Conservation (phyloP, 805 yeast genomes). For the Nakazawaea wyomingensis region DNA sequence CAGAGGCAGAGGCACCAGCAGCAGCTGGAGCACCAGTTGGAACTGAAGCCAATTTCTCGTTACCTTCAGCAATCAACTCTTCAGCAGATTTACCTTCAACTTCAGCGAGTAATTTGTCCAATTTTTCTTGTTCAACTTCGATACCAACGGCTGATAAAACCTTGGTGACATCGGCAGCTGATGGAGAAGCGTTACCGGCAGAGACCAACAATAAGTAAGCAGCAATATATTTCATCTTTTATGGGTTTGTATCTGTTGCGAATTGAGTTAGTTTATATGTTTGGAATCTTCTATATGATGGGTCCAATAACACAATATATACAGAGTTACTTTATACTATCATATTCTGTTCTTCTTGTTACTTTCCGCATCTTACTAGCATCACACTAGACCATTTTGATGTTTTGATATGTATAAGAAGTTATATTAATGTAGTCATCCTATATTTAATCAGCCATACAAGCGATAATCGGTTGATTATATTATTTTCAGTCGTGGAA, state of each 20-base stretch:
- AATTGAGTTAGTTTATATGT: neutral
- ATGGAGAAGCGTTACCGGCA: conserved; percentile 82
- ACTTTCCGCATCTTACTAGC: too few relatives aligned
- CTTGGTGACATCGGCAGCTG: conserved; percentile 69
- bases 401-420: too few relatives aligned
- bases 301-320: too few relatives aligned
- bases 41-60: conserved; percentile 72
- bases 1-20: conserved; percentile 51
- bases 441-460: too few relatives aligned
- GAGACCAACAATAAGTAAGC: conserved; percentile 86
- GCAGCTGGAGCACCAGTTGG: conserved; percentile 82
- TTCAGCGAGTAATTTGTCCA: conserved; percentile 65
- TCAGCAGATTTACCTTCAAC: conserved; percentile 72
- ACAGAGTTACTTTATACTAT: too few relatives aligned
- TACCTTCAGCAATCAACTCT: conserved; percentile 77
- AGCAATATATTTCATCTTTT: conserved; percentile 80
- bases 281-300: too few relatives aligned
- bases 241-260: neutral
- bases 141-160: conserved; percentile 72
- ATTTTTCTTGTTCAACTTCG: conserved; percentile 75
- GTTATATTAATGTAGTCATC: too few relatives aligned
- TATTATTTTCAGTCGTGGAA: too few relatives aligned
- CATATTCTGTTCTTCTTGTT: too few relatives aligned
- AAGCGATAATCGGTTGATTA: too few relatives aligned
- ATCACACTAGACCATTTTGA: too few relatives aligned